Percentiles rank a stretch among this genome's conserved stretches.
These are phyloP conservation scores for Clonostachys byssicola DNA, from an alignment of 2,329 filamentous ascomycete species.

Conservation along the genomic window DNA sequence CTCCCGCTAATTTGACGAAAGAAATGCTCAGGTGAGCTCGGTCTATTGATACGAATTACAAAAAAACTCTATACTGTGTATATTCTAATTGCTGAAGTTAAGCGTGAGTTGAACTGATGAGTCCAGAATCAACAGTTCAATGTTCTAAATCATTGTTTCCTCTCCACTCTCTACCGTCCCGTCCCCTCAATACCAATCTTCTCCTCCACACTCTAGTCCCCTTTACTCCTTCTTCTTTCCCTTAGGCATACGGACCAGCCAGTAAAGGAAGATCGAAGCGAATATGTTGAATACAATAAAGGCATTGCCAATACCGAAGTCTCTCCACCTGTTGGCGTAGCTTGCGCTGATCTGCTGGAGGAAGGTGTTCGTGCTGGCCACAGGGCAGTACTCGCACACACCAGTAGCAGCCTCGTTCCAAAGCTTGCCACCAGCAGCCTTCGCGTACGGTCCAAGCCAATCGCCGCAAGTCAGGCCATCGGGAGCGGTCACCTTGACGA, in stretches of 20 bases:
- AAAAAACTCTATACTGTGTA: no score
- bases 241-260: conserved; percentile 35
- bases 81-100: no score
- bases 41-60: no score
- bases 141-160: no score
- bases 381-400: conserved; percentile 40
- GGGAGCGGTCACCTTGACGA: conserved; percentile 56
- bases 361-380: conserved; percentile 33
- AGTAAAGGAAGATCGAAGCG: conserved; percentile 46
- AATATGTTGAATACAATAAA: conserved; percentile 49
- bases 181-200: no score
- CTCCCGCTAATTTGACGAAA: no score
- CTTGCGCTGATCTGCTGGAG: conserved; percentile 32
- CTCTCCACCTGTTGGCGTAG: conserved; percentile 50
- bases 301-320: conserved; percentile 51
- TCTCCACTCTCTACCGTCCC: no score
- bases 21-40: no score
- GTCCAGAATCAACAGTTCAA: no score
- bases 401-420: conserved; percentile 46
- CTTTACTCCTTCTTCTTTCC: conserved; percentile 5
- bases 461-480: conserved; percentile 44
- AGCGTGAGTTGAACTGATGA: no score
- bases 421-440: conserved; percentile 39
- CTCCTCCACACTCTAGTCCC: no score
- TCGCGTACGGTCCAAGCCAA: conserved; percentile 47